Evolutionary conservation across 371 early-diverging fungal species (phyloP).

Genomic region (Batkoa obscura): DNA sequence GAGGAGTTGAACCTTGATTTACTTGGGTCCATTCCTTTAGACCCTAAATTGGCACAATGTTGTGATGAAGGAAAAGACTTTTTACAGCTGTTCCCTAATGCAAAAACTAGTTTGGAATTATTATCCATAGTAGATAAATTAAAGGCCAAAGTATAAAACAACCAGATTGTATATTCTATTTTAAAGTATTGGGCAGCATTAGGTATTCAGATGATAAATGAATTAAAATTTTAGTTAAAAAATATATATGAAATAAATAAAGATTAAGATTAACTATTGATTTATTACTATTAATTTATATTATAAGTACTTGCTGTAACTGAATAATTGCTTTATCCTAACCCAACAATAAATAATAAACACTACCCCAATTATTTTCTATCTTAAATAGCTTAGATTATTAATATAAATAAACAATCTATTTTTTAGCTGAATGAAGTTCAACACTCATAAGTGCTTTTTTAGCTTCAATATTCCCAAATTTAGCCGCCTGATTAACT

Average conservation of each 20-base stretch:
- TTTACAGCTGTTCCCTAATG: slow-evolving; percentile 66
- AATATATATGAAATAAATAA: too few species aligned
- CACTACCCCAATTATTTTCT: too few species aligned
- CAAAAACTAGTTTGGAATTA: slow-evolving; percentile 66
- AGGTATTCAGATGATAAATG: too few species aligned
- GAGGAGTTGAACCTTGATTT: slow-evolving; percentile 53
- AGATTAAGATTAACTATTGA: too few species aligned
- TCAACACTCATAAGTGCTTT: background rate
- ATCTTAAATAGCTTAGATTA: too few species aligned
- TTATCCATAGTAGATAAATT: slow-evolving; percentile 19
- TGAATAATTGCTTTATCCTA: too few species aligned
- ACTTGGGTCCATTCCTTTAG: slow-evolving; percentile 77
- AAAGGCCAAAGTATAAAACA: background rate
- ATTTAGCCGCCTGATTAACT: background rate
- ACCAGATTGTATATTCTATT: background rate
- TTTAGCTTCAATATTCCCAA: background rate
- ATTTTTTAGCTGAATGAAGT: too few species aligned
- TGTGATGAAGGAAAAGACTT: slow-evolving; percentile 78
- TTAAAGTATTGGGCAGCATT: background rate
- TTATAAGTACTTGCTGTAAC: too few species aligned
- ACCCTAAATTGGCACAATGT: slow-evolving; percentile 70
- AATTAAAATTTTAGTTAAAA: too few species aligned
- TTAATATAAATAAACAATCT: too few species aligned
- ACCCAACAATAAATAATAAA: too few species aligned
- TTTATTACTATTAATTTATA: too few species aligned